These are phyloP conservation scores for Amniculicola lignicola DNA, from an alignment of 495 filamentous ascomycete species.

Conservation along the genomic window DNA sequence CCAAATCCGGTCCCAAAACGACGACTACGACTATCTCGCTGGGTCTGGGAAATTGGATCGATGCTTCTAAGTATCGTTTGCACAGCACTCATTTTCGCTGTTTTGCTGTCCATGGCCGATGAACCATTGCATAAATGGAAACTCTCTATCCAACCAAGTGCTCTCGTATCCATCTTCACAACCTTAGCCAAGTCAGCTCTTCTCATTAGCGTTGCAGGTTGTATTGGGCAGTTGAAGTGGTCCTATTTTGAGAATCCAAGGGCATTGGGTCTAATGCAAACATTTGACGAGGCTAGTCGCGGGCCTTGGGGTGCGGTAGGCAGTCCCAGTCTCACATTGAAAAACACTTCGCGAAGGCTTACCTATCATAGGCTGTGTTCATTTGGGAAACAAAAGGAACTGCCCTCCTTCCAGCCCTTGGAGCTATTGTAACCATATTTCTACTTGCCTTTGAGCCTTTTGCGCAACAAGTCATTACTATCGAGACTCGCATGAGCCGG, in stretches of 20 bases:
- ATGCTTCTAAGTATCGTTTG: not conserved
- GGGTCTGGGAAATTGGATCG: not conserved
- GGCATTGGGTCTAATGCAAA: not conserved
- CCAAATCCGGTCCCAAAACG: too few species aligned
- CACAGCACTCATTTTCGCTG: not conserved
- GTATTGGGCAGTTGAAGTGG: not conserved
- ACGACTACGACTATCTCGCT: not conserved
- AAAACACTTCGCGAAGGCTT: too few species aligned
- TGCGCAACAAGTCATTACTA: not conserved
- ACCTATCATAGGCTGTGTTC: too few species aligned
- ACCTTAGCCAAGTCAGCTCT: not conserved
- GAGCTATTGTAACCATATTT: not conserved
- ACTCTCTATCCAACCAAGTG: not conserved
- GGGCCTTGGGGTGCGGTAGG: not conserved
- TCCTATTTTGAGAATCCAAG: not conserved
- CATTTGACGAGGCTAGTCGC: not conserved
- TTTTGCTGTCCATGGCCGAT: not conserved
- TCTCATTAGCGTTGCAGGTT: not conserved
- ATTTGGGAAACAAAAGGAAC: not conserved
- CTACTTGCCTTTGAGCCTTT: not conserved
- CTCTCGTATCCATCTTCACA: not conserved
- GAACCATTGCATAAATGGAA: not conserved
- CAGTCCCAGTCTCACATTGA: too few species aligned
- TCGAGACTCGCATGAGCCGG: too few species aligned
- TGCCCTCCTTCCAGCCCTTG: not conserved